Evolutionary conservation across 352 stramenopile species (phyloP).

Genomic region (Globisporangium takayamanum): DNA sequence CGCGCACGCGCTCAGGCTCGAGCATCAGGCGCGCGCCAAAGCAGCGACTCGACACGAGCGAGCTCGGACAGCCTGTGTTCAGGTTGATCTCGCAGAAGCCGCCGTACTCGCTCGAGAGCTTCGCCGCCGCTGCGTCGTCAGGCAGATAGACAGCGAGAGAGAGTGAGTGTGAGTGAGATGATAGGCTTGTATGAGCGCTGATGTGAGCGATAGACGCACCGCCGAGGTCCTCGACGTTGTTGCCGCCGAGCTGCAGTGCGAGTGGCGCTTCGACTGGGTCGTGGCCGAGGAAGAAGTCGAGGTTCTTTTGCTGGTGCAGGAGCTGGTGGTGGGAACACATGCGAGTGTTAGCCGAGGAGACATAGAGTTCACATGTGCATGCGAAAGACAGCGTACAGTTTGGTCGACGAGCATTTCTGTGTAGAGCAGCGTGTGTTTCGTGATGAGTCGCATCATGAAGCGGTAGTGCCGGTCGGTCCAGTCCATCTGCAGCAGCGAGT

Average conservation of each 20-base stretch:
- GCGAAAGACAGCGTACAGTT: slow-evolving; percentile 59
- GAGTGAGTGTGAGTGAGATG: not conserved
- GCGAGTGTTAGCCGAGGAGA: not conserved
- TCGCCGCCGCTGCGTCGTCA: slow-evolving; percentile 37
- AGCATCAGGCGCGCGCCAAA: slow-evolving; percentile 99
- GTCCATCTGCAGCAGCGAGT: slow-evolving; percentile 85
- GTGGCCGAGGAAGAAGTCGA: slow-evolving; percentile 89
- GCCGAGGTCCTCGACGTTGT: slow-evolving; percentile 76
- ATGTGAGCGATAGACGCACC: slow-evolving; percentile 22
- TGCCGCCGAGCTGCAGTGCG: slow-evolving; percentile 93
- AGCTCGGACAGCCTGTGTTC: slow-evolving; percentile 94
- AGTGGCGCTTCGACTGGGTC: slow-evolving; percentile 80
- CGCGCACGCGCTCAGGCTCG: slow-evolving; percentile 90
- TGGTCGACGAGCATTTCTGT: slow-evolving; percentile 99
- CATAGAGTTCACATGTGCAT: not conserved
- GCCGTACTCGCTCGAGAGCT: slow-evolving; percentile 75
- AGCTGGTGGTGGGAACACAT: slow-evolving; percentile 25
- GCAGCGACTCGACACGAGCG: slow-evolving; percentile 69
- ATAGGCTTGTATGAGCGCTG: not conserved
- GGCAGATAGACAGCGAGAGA: not conserved
- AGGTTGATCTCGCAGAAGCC: slow-evolving; percentile 95
- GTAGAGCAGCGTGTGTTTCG: slow-evolving; percentile 91
- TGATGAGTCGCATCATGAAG: slow-evolving; percentile 93
- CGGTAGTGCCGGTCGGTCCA: slow-evolving; percentile 95
- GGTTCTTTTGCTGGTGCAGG: slow-evolving; percentile 77